Evolutionary conservation across 306 rosid genomes (phyloP), one percentile per base, ranked within the genome.

Genomic region (Cyclanthera cordifolia): DNA sequence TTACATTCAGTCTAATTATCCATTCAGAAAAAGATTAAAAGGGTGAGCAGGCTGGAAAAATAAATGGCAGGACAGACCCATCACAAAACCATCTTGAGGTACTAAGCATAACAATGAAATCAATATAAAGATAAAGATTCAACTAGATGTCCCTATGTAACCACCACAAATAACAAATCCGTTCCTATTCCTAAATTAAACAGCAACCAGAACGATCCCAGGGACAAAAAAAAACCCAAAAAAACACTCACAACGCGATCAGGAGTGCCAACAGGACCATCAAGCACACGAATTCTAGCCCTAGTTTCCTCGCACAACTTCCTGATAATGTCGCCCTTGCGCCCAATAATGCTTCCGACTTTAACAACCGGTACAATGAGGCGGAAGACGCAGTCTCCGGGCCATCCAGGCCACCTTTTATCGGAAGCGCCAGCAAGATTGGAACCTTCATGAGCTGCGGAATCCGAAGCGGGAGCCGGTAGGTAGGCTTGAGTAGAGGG

Each of bases 331-430:
- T 94, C 99, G 0, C 99, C 99, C 75, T 85, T 94, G 6, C 99
- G 91, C 0, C 97, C 99, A 27, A 94, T 94, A 34, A 94, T 94
- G 87, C 89, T 80, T 15, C 99, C 99, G 0, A 94, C 99, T 72
- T 94, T 94, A 19, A 80, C 73, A 4, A 94, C 96, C 45, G 96
- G 99, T 53, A 88, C 97, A 59, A 94, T 82, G 4, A 90, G 75
- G 53, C 99, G 84, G 77, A 88, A 94, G 23, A 90, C 97, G 75
- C 89, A 90, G 78, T 88, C 79, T 4, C 99, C 99, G 0, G 96
- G 97, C 97, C 99, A 94, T 1, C 99, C 99, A 0, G 97, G 97
- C 99, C 99, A 90, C 54, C 76, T 77, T 43, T 83, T 88, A 49
- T 87, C 97, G 20, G 79, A 50, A n/a, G 54, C 49, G 34, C 32